Evolutionary conservation across 495 filamentous ascomycete genomes (phyloP), one percentile per base, ranked within the genome.

Genomic region (Neurospora sublineolata): DNA sequence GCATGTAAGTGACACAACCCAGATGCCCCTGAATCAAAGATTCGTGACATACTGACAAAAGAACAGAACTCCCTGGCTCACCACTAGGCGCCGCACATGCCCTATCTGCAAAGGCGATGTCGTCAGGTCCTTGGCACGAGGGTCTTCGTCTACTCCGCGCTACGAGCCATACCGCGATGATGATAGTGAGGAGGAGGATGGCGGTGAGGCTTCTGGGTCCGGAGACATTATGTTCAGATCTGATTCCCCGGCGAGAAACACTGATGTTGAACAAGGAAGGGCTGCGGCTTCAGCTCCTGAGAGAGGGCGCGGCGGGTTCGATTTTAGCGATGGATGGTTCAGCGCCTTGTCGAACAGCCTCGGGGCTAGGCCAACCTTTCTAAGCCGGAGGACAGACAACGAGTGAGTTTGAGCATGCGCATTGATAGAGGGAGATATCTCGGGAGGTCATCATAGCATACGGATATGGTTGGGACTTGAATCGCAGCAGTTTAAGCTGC

Each of bases 21-120:
- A 64, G 30, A 64, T 30, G 27, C 37, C 30, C 44, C 18, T 64
- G 6, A n/a, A 70, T 16, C 36, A 10, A 2, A 18, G 33, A 37
- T 10, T n/a, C n/a, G 37, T 30, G 52, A 37, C 46, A 46, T 71
- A 71, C 80, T 82, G 41, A 80, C 76, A 38, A 3, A n/a, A 37
- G 42, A 68, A 41, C 75, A 98, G 94, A 78, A 98, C 95, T 16
- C 96, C 96, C n/a, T 99, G 95, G 95, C 83, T 99, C 40, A 97
- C 93, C 11, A 97, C 94, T 39, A 90, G 94, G 46, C 92, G 94
- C 69, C 89, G 95, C 74, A 98, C 96, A 36, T 99, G 95, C 75
- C 95, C 95, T 7, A 98, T 99, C 58, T 99, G 95, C 84, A 98
- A 98, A 80, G 93, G 93, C 36, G 95, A 99, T 76, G 96, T 99